These are phyloP conservation scores for Penicillium robsamsonii DNA, from an alignment of 495 filamentous ascomycete species.

Conservation along the genomic window DNA sequence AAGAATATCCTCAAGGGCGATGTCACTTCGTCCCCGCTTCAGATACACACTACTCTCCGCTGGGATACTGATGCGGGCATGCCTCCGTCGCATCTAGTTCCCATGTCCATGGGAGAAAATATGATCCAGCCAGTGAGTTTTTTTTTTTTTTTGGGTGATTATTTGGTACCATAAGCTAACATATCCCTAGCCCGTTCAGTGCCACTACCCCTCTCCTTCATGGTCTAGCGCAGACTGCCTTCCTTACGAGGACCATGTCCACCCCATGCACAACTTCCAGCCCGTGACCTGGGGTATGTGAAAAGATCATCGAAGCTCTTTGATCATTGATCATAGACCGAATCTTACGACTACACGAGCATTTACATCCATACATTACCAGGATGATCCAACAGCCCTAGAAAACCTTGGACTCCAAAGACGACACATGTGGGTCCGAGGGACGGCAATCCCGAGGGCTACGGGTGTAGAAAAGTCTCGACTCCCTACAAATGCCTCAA, in stretches of 20 bases:
- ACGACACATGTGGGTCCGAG: not conserved
- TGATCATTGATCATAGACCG: slow-evolving; percentile 1
- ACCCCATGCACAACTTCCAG: slow-evolving; percentile 29
- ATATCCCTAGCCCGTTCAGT: slow-evolving; percentile 31
- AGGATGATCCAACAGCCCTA: not conserved
- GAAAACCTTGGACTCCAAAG: not conserved
- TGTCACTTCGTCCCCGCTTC: slow-evolving; percentile 38
- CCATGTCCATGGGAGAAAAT: slow-evolving; percentile 37
- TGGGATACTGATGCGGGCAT: slow-evolving; percentile 37
- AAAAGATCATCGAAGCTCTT: slow-evolving; percentile 8
- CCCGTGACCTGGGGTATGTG: slow-evolving; percentile 33
- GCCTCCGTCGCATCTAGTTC: slow-evolving; percentile 31
- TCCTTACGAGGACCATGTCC: slow-evolving; percentile 41
- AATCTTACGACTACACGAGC: not conserved
- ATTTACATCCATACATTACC: not conserved
- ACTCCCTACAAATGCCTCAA: not conserved
- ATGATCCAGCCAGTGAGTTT: slow-evolving; percentile 33
- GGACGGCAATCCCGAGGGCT: slow-evolving; percentile 1
- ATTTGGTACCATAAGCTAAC: not conserved
- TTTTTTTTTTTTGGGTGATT: not conserved
- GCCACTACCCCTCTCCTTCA: slow-evolving; percentile 42
- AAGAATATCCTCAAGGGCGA: slow-evolving; percentile 37
- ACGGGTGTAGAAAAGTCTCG: slow-evolving; percentile 1
- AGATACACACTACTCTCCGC: slow-evolving; percentile 35
- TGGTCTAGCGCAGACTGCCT: slow-evolving; percentile 41